Conservation (phyloP, 2,329 filamentous ascomycete species). For the Botrytis porri region DNA sequence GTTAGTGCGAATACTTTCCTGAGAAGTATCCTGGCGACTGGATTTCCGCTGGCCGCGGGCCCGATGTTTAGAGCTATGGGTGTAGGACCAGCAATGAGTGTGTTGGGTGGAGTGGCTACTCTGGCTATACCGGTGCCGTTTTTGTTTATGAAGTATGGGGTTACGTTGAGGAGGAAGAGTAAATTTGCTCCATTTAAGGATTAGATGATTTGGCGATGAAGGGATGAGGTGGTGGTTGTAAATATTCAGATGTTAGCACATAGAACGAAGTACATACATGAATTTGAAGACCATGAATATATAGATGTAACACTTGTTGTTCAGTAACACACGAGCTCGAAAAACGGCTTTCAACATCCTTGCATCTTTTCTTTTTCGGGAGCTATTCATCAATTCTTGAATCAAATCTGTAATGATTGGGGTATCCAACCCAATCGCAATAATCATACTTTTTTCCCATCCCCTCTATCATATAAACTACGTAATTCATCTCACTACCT, state of each 20-base stretch:
- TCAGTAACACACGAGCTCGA: neutral
- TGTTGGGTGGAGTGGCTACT: conserved; percentile 57
- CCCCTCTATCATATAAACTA: too few species aligned
- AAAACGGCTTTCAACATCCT: neutral
- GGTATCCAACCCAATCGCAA: accelerated
- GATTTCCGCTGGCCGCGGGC: conserved; percentile 44
- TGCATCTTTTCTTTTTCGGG: neutral
- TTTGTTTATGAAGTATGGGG: conserved; percentile 46
- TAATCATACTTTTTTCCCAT: neutral
- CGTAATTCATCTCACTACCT: too few species aligned
- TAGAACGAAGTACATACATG: too few species aligned
- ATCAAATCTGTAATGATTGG: neutral
- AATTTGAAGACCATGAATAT: neutral
- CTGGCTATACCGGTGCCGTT: conserved; percentile 57
- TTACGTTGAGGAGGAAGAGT: conserved; percentile 42
- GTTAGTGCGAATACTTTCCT: conserved; percentile 46
- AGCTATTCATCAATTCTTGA: neutral
- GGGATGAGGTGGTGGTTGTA: neutral
- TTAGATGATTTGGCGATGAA: neutral
- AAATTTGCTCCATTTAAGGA: conserved; percentile 42
- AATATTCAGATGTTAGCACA: neutral
- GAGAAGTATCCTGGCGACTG: conserved; percentile 46
- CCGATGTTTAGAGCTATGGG: conserved; percentile 62
- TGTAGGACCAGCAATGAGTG: conserved; percentile 59
- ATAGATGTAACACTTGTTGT: neutral